Conservation (phyloP, 2,329 filamentous ascomycete species). For the Colletotrichum orbiculare region DNA sequence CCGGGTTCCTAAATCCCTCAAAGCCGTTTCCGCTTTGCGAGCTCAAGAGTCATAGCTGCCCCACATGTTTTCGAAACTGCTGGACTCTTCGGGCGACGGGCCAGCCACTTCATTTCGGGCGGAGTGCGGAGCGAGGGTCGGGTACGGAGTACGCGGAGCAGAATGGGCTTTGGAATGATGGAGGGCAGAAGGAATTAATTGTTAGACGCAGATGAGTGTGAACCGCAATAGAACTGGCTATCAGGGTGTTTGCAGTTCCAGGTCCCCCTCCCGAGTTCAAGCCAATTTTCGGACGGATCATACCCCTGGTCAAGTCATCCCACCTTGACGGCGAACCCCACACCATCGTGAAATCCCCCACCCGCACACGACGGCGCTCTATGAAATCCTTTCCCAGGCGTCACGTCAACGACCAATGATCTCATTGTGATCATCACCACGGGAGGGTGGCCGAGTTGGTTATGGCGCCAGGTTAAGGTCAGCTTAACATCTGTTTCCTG, state of each 20-base stretch:
- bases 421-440: neutral
- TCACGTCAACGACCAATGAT: neutral
- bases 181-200: too few species aligned
- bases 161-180: too few species aligned
- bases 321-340: neutral
- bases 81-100: constrained; percentile 10
- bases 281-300: too few species aligned
- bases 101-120: neutral
- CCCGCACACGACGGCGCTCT: neutral
- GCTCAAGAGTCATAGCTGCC: constrained; percentile 29
- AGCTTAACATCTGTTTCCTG: constrained; percentile 38
- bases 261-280: too few species aligned
- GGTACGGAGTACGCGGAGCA: too few species aligned
- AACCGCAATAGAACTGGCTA: too few species aligned
- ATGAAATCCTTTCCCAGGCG: rapidly evolving
- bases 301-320: constrained; percentile 7
- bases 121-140: too few species aligned
- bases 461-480: constrained; percentile 38
- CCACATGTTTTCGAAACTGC: constrained; percentile 25
- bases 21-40: neutral
- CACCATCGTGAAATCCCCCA: neutral
- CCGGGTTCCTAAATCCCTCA: constrained; percentile 15
- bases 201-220: too few species aligned
- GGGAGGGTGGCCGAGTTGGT: constrained; percentile 38
- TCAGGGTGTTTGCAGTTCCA: too few species aligned